Base-by-base conservation (phyloP, 2,329 filamentous ascomycete genomes). In the Bipolaris zeicola region DNA sequence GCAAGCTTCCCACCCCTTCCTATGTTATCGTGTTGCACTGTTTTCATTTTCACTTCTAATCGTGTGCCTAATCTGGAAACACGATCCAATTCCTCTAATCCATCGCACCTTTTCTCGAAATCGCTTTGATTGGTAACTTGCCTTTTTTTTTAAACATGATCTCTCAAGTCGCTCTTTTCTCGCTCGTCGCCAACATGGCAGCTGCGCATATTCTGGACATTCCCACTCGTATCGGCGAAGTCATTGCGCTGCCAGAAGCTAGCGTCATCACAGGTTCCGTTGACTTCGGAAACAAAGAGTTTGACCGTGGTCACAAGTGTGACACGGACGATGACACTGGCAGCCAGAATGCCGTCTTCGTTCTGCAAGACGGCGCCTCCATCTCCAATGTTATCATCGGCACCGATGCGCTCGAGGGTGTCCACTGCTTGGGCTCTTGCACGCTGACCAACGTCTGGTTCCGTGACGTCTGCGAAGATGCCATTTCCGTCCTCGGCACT, bases 321-420 rank as follows among this genome's bases (percentile, higher is more conserved):
- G 60, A 68, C 51, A 63, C 66, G 11, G 66, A 68, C 36, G 51
- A 53, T 8, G 66, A 68, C 37, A 68, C 65, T 44, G 65, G 65
- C 18, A 66, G 63, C 33, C 43, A 52, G 28, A 67, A 80, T 41
- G 79, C 82, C 39, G 81, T 84, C 60, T 84, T 83, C 75, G 74
- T 82, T 55, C 77, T 84, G 33, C 70, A 80, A 61, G 69, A 77
- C 31, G 82, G 82, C 14, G 82, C 80, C 7, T 79, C 77, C 24
- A 71, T 84, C 26, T 79, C 77, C 61, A 84, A 84, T 64, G 81
- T 81, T 67, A 83, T 84, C 66, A 83, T 84, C 50, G 81, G 82
- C 4, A 72, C 75, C n/a, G 77, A 80, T 55, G 76, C 83, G 58
- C 76, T 78, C 34, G 82, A 74, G 75, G 81, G 80, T 49, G 78